Base-by-base conservation (phyloP, 306 rosid genomes). In the Morella rubra region DNA sequence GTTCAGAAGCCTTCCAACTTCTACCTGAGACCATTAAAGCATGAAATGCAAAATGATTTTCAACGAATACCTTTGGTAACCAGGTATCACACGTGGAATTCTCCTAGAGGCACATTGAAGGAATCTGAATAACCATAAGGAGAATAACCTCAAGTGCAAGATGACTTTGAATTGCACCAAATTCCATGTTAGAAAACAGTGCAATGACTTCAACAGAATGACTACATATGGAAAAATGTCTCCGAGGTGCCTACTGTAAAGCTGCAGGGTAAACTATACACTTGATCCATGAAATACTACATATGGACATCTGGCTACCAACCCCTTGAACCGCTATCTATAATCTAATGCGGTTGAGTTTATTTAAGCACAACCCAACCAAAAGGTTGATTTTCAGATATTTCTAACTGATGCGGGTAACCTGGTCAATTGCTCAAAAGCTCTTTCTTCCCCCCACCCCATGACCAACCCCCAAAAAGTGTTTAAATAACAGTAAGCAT, bases 1-100 rank as follows among this genome's bases (percentile, higher is more conserved):
- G 73, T 76, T 96, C 99, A 56, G 84, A 73, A 32, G 98, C 97
- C 88, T 92, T 96, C 99, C 98, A 96, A 86, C 99, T 54, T 56
- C 98, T 91, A 85, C 97, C 98, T 92, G 82, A 78, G 55, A 73
- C 72, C 51, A 50, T 40, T 40, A 46, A 80, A 59, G 74, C 52
- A 78, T 71, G 20, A 51, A 54, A 53, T 47, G 52, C 3, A n/a
- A 70, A 51, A 74, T 45, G n/a, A 22, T 37, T 4, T 24, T 19
- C 24, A 44, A n/a, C 10, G 42, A 58, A 5, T 49, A 41, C 19
- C 61, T 18, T 18, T 5, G 22, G 50, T 65, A 49, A 27, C 22
- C 32, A 53, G 4, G 47, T 24, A 44, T 44, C 19, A 72, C 22
- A 52, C 20, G 50, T 24, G 16, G 8, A 69, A 18, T 44, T 58